Evolutionary conservation across 768 basidiomycete species (phyloP).

Genomic region (Panaeolus papilionaceus): DNA sequence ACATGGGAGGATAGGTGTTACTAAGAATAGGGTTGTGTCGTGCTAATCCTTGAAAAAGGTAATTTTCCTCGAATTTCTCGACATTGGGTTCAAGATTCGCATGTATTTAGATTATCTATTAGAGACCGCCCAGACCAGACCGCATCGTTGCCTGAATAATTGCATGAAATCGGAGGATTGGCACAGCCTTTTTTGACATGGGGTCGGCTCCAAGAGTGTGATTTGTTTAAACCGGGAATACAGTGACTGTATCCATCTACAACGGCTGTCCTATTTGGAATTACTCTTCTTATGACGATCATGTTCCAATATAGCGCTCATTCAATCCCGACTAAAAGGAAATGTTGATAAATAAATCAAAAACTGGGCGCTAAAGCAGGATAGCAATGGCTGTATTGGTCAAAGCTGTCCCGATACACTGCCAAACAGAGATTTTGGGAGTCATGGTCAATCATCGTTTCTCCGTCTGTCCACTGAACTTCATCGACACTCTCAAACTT

Average conservation of each 20-base stretch:
- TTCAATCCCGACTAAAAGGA: background rate
- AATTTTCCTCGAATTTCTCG: background rate
- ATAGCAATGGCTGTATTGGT: background rate
- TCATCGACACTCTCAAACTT: background rate
- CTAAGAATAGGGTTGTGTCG: constrained; percentile 8
- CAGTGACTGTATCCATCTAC: constrained; percentile 11
- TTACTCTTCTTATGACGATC: constrained; percentile 2
- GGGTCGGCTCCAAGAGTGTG: constrained; percentile 3
- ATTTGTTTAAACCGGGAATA: background rate
- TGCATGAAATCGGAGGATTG: background rate
- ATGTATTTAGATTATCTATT: background rate
- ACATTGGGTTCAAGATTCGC: background rate
- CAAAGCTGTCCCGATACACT: constrained; percentile 8
- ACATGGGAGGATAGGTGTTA: too few species aligned
- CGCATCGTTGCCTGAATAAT: background rate
- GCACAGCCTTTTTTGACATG: constrained; percentile 13
- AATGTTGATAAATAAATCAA: background rate
- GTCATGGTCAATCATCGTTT: constrained; percentile 9
- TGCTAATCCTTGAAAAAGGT: background rate
- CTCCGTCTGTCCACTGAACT: background rate
- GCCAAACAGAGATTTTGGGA: constrained; percentile 14
- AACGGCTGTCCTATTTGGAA: constrained; percentile 4
- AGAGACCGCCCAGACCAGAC: background rate
- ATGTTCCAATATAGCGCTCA: background rate
- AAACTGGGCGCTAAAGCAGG: constrained; percentile 8